Conservation (phyloP, 345 rosid genomes). For the Eucalyptus tenuipes region DNA sequence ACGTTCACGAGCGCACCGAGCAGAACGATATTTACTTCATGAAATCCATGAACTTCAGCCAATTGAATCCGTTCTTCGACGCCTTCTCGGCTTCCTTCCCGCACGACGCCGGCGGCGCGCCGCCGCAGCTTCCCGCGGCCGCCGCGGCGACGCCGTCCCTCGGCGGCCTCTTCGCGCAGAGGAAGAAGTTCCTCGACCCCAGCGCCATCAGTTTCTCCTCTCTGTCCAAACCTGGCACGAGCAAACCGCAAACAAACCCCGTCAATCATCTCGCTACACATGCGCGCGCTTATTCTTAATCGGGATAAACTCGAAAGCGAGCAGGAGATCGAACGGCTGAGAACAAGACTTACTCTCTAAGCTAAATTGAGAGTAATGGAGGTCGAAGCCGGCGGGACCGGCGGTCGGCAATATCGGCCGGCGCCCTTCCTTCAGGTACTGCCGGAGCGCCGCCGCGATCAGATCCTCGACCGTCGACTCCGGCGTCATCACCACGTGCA, state of each 20-base stretch:
- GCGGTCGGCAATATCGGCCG: conserved; percentile 41
- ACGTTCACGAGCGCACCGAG: not conserved
- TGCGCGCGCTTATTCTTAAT: not conserved
- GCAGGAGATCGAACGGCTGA: not conserved
- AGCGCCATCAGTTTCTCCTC: conserved; percentile 46
- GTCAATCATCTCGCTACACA: not conserved
- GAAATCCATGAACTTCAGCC: conserved; percentile 80
- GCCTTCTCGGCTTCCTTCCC: conserved; percentile 54
- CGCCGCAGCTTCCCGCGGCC: not conserved
- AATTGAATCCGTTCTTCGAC: conserved; percentile 32
- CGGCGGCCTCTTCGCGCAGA: conserved; percentile 21
- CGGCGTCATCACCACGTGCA: conserved; percentile 62
- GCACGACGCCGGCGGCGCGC: conserved; percentile 26
- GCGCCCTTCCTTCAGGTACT: conserved; percentile 68
- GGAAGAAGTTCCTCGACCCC: conserved; percentile 89
- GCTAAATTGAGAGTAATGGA: conserved; percentile 95
- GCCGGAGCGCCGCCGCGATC: conserved; percentile 33
- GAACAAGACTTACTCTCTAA: conserved; percentile 58
- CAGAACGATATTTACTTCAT: not conserved
- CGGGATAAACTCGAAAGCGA: not conserved
- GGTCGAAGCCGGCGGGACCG: conserved; percentile 49
- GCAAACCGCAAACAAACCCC: not conserved
- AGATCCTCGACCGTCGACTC: conserved; percentile 59
- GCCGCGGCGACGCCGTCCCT: not conserved
- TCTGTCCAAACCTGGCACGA: conserved; percentile 42